These are phyloP conservation scores for Phytopythium delawarense DNA, from an alignment of 352 stramenopile species.

Conservation along the genomic window DNA sequence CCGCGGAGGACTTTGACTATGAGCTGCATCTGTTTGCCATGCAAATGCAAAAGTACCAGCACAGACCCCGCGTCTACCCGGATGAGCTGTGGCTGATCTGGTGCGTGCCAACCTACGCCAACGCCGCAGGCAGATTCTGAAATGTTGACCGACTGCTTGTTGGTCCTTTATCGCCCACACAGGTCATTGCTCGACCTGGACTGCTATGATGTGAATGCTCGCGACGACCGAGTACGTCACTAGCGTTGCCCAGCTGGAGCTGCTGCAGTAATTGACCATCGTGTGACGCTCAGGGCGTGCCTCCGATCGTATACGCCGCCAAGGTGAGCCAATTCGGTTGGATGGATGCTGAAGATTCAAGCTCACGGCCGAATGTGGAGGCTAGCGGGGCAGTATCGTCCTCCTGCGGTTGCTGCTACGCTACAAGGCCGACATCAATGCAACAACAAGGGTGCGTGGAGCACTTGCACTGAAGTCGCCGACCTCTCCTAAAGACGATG, in stretches of 20 bases:
- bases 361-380: background rate
- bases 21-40: conserved; percentile 46
- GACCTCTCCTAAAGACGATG: background rate
- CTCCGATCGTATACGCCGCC: conserved; percentile 55
- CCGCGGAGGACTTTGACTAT: conserved; percentile 19
- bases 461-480: background rate
- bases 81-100: conserved; percentile 46
- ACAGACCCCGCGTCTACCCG: conserved; percentile 20
- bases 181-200: conserved; percentile 40
- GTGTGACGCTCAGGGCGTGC: conserved; percentile 26
- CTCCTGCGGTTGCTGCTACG: conserved; percentile 46
- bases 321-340: conserved; percentile 25
- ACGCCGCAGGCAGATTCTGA: background rate
- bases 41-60: conserved; percentile 52
- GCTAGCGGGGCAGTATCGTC: conserved; percentile 37
- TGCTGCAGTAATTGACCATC: background rate
- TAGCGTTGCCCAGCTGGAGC: no score
- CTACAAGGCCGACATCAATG: conserved; percentile 60
- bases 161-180: background rate
- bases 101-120: conserved; percentile 12
- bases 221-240: conserved; percentile 33
- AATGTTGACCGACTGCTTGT: background rate
- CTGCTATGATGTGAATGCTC: conserved; percentile 53
- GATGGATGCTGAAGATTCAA: background rate
- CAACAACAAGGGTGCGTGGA: conserved; percentile 28